Percentiles rank a stretch among this genome's conserved stretches.
phyloP scores from a whole-genome alignment of 306 rosid species.

The Morella rubra region DNA sequence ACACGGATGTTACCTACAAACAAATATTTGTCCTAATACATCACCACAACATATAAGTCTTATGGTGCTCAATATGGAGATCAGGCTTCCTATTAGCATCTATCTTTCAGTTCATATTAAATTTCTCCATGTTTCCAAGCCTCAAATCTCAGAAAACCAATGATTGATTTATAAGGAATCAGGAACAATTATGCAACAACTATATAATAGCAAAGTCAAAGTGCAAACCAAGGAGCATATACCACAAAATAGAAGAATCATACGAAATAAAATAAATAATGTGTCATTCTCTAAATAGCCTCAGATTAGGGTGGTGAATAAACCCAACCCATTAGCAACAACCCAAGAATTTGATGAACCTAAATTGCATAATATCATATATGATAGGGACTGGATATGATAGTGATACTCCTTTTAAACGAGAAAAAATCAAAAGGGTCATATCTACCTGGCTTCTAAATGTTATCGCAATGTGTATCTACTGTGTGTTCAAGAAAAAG shows the following conservation, averaged over 20 bases:
- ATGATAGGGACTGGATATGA: not conserved
- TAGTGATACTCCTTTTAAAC: not conserved
- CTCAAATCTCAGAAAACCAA: not conserved
- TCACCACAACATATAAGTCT: no score
- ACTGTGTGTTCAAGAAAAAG: not conserved
- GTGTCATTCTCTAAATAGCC: not conserved
- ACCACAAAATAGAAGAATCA: not conserved
- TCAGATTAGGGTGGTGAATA: not conserved
- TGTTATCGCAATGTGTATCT: not conserved
- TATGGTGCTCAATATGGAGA: no score
- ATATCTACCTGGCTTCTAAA: no score
- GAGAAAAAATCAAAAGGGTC: not conserved
- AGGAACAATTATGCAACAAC: not conserved
- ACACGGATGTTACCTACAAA: no score
- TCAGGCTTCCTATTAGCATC: not conserved
- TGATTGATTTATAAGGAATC: slow-evolving; percentile 1
- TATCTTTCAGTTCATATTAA: not conserved
- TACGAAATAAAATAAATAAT: not conserved
- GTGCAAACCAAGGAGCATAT: not conserved
- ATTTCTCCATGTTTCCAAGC: not conserved
- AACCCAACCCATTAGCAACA: not conserved
- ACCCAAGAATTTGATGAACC: slow-evolving; percentile 2
- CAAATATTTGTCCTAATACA: no score
- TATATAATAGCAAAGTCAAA: not conserved
- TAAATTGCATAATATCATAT: not conserved